Base-by-base conservation (phyloP, 148 eudicot genomes). In the Chenopodium formosanum region DNA sequence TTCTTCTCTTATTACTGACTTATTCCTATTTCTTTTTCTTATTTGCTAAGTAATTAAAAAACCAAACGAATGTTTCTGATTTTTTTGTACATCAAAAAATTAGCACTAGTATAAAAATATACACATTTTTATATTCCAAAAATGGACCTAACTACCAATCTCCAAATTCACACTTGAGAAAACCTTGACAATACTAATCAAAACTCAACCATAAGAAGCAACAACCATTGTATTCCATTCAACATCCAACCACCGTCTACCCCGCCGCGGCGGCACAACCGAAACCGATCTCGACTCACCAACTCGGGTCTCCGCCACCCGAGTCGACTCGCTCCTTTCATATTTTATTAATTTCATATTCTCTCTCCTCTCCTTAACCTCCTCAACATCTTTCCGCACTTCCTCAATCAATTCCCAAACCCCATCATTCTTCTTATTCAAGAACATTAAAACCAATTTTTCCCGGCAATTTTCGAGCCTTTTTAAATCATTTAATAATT, bases 361-460 rank as follows among this genome's bases (percentile, higher is more conserved):
- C 44, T 80, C 86, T 22, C 88, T 85, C 79, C 78, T 86, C 73
- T 75, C 81, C 25, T 77, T 80, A 60, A 71, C 69, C 63, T 12
- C 78, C 77, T 44, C 81, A 7, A 78, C 73, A 3, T 84, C 85
- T n/a, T 4, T 66, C 56, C 46, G 85, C 44, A 81, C 78, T 27
- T 82, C 79, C 11, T 31, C 77, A 9, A 89, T 69, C 66, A 84
- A 44, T 6, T 89, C 95, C 97, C 97, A 93, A 84, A 89, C 88
- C 6, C 87, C 87, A 20, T 87, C 91, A 73, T 91, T 89, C 31
- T 78, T 90, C 82, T 92, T 88, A 53, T 91, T 93, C 83, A 78
- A 89, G 81, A 93, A 93, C 87, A 93, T 69, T 50, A 64, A 65
- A 1, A 82, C 74, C 82, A 88, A 20, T 56, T 84, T 88, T 81